Evolutionary conservation across 1,284 basidiomycete genomes (phyloP), one percentile per base, ranked within the genome.

Genomic region (Malassezia caprae): DNA sequence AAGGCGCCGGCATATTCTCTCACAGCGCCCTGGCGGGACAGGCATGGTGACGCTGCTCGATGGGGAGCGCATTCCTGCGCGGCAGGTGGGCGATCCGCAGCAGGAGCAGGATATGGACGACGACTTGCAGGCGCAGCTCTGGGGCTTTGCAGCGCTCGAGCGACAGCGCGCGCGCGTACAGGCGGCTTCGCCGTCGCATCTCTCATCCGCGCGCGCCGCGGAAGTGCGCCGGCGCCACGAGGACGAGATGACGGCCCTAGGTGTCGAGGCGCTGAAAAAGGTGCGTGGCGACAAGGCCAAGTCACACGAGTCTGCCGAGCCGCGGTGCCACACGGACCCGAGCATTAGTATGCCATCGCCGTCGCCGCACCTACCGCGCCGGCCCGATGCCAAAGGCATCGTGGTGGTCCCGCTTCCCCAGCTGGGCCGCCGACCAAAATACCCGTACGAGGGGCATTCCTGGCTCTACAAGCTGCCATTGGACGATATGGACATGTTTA

Each of bases 41-140:
- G 71, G 71, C 5, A 72, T 72, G 69, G 71, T 73, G 23, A 73
- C 71, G 0, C 61, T 73, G 0, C 68, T 68, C 2, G 69, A 73
- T 31, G 71, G 71, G 44, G 64, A 67, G 44, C 68, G 67, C 42
- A 70, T 73, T 47, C 58, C 55, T 19, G 71, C 71, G 17, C 54
- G 69, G 4, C 58, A 64, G 27, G 71, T 72, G 32, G 69, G 63
- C 48, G 65, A 73, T 34, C 56, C 48, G 17, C 21, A 45, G 13
- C 34, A 32, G 26, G 60, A 60, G 32, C 44, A 17, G 15, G 47
- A 56, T 24, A 61, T 59, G 4, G 57, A 39, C 26, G 61, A 60
- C 11, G 64, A 65, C 55, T 55, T 64, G 30, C 62, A 69, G 27
- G 58, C 55, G 15, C 58, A 50, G 39, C 62, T 69, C 39, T 71